Evolutionary conservation across 495 filamentous ascomycete species (phyloP), one percentile per base, ranked within the genome.

Genomic region (Annulohypoxylon bovei): DNA sequence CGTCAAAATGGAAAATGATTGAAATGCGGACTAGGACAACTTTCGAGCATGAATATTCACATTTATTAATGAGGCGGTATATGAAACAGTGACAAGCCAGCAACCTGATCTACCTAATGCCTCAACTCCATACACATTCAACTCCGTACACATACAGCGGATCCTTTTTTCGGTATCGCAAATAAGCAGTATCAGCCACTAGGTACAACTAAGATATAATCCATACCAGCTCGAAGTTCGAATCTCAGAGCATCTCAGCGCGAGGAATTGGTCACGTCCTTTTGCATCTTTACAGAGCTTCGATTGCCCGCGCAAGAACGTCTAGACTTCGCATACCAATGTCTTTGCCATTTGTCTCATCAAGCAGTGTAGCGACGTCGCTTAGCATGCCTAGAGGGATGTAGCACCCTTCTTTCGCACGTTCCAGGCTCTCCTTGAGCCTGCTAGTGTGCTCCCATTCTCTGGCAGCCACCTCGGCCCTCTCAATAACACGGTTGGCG

Each of bases 391-490:
- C 96, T 14, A 99, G 80, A 14, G 93, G 93, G 49, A 99, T 85
- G 78, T 92, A 93, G 20, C 88, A 88, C 20, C 88, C 91, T 53
- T 86, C 86, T 74, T 89, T 91, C 27, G 89, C 91, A 71, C 88
- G 87, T 72, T 98, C 94, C 47, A 97, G 79, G 68, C 91, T 95
- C 82, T 97, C 94, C 78, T 91, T 93, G 53, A 98, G 81, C 16
- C 92, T 83, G 61, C 90, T 93, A 4, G 96, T 98, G 79, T 98
- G 93, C 81, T 99, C 95, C 92, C 96, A 99, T 73, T 92, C 90
- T 73, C 86, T 90, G 12, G 96, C 96, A n/a, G 96, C 96, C 20
- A 86, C 84, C 77, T 98, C 96, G 2, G 96, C 95, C 14, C 90
- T 79, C 75, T 94, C 89, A 46, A 99, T 91, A 30, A 99, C 91